Evolutionary conservation across 73 alveolate genomes (phyloP).

Genomic region (Urostyla sp.): DNA sequence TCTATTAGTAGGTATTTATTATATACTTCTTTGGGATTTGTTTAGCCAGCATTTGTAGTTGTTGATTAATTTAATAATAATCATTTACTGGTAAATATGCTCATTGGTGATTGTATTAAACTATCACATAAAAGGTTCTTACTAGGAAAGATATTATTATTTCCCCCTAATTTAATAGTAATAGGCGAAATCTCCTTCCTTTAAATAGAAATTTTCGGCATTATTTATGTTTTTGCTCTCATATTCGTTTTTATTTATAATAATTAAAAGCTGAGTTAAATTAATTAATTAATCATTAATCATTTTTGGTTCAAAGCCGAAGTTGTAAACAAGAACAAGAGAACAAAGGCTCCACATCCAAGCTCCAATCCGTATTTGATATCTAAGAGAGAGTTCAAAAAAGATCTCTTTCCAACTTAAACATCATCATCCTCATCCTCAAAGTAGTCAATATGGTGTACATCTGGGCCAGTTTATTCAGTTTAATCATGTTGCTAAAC

Average conservation of each 20-base stretch:
- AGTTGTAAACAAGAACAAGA: not conserved
- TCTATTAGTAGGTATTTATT: too few relatives aligned
- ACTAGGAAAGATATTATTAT: too few relatives aligned
- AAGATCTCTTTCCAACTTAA: not conserved
- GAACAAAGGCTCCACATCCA: not conserved
- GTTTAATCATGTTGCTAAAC: not conserved
- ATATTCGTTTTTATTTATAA: not conserved
- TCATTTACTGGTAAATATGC: too few relatives aligned
- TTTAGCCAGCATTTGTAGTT: too few relatives aligned
- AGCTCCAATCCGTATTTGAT: not conserved
- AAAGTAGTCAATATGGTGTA: not conserved
- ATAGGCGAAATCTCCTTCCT: not conserved
- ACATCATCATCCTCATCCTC: conserved; percentile 47
- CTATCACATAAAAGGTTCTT: too few relatives aligned
- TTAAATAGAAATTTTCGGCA: not conserved
- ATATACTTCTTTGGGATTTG: too few relatives aligned
- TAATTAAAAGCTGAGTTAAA: not conserved
- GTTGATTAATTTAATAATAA: too few relatives aligned
- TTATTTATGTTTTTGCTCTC: not conserved
- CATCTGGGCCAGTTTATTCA: not conserved
- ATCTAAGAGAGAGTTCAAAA: conserved; percentile 13
- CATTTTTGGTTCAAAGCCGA: too few relatives aligned
- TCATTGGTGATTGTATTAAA: too few relatives aligned
- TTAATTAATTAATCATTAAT: too few relatives aligned
- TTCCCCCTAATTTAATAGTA: too few relatives aligned